A percentile compares a stretch with the other conserved stretches of the same genome.
These are phyloP conservation scores for Claviceps paspali DNA, from an alignment of 2,329 filamentous ascomycete genomes.

Conservation along the genomic window DNA sequence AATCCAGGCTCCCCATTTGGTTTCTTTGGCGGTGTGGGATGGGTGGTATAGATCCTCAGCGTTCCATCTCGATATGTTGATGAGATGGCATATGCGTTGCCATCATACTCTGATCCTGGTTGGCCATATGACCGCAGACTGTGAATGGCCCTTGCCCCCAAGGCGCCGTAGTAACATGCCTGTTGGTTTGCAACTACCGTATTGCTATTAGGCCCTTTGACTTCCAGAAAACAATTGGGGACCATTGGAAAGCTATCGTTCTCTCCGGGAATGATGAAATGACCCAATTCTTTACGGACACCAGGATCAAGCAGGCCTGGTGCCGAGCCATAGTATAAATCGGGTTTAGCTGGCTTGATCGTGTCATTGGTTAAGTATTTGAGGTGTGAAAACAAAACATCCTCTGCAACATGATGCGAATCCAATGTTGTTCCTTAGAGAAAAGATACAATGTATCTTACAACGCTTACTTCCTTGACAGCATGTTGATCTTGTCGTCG, in stretches of 20 bases:
- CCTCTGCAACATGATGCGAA: no score
- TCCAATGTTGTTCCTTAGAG: no score
- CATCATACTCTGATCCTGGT: constrained; percentile 17
- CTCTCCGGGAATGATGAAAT: not conserved
- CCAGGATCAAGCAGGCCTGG: not conserved
- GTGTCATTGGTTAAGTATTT: no score
- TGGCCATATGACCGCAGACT: constrained; percentile 14
- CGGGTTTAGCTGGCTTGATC: no score
- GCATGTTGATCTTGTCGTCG: no score
- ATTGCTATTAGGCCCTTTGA: constrained; percentile 20
- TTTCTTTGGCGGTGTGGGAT: constrained; percentile 18
- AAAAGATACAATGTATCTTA: no score
- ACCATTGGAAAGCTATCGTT: constrained; percentile 12
- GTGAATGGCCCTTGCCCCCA: constrained; percentile 22
- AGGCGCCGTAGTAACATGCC: constrained; percentile 22
- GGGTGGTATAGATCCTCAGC: constrained; percentile 23
- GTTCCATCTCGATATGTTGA: constrained; percentile 19
- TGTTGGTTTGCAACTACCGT: constrained; percentile 17
- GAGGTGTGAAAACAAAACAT: no score
- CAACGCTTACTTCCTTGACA: no score
- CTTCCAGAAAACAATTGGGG: constrained; percentile 27
- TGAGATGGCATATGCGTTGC: constrained; percentile 22
- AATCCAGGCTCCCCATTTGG: constrained; percentile 15
- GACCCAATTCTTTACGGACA: not conserved
- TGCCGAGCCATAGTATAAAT: constrained; percentile 24